Conservation (phyloP, 1,284 basidiomycete species). For the Tylopilus orsonianus region DNA sequence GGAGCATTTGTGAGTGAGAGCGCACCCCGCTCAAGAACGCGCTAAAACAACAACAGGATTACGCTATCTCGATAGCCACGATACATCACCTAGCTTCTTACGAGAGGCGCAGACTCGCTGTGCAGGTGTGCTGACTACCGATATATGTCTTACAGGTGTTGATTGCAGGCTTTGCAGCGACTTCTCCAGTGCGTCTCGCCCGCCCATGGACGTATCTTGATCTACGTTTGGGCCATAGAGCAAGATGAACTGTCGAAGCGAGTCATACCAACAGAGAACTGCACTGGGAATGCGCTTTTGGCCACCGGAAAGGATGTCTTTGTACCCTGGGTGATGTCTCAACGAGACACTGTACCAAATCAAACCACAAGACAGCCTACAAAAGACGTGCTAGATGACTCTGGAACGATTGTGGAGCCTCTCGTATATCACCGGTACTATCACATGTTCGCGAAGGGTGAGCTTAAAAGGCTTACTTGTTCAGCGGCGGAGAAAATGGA, state of each 20-base stretch:
- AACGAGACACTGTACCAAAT: slow-evolving; percentile 22
- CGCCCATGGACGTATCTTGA: slow-evolving; percentile 73
- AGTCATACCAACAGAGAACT: slow-evolving; percentile 44
- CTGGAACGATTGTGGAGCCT: slow-evolving; percentile 3
- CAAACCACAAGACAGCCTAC: slow-evolving; percentile 14
- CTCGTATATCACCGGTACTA: slow-evolving; percentile 84
- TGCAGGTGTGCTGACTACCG: slow-evolving; percentile 53
- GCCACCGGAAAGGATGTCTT: slow-evolving; percentile 59
- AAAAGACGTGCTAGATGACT: background rate
- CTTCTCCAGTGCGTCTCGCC: slow-evolving; percentile 66
- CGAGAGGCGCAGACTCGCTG: slow-evolving; percentile 66
- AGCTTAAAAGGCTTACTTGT: slow-evolving; percentile 62
- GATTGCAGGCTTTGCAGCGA: slow-evolving; percentile 42
- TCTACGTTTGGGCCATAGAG: slow-evolving; percentile 99
- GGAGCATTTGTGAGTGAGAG: slow-evolving; percentile 73
- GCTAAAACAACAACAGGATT: slow-evolving; percentile 60
- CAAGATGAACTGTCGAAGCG: slow-evolving; percentile 85
- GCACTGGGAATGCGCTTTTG: background rate
- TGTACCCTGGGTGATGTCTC: slow-evolving; percentile 66
- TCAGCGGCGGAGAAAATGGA: slow-evolving; percentile 63
- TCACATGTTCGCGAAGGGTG: slow-evolving; percentile 86
- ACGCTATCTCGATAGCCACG: slow-evolving; percentile 92
- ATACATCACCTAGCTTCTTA: slow-evolving; percentile 90
- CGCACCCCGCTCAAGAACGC: background rate
- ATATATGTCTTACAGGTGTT: background rate